A percentile compares a stretch with the other conserved stretches of the same genome.
Conservation (phyloP, 257 asterid species). For the Anisodus acutangulus region DNA sequence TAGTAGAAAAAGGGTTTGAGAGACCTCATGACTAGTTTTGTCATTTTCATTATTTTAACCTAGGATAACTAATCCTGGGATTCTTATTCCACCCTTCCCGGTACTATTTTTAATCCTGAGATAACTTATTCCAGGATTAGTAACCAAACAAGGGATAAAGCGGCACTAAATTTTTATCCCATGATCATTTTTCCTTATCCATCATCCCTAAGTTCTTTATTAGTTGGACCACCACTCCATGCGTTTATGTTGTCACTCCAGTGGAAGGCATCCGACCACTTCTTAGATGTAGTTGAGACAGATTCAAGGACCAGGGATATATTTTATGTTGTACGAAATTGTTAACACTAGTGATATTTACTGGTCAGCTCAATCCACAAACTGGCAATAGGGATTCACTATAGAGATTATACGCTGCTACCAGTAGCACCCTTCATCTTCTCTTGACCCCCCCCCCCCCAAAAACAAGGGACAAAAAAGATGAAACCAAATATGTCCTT, state of each 20-base stretch:
- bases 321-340: not conserved
- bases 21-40: too few species aligned
- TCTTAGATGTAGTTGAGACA: not conserved
- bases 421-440: not conserved
- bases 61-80: too few species aligned
- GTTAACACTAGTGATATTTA: not conserved
- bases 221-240: not conserved
- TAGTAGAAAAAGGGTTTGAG: too few species aligned
- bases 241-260: not conserved
- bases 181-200: too few species aligned
- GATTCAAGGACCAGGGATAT: not conserved
- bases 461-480: too few species aligned
- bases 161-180: too few species aligned
- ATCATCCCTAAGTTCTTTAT: not conserved
- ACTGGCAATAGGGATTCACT: not conserved
- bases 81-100: too few species aligned
- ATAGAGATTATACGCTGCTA: not conserved
- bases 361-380: constrained; percentile 6
- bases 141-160: too few species aligned
- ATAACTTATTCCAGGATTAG: too few species aligned
- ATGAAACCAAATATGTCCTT: not conserved
- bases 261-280: not conserved
- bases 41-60: too few species aligned
- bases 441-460: not conserved
- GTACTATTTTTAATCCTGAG: too few species aligned